Evolutionary conservation across 1,139 yeast species (phyloP), one percentile per base, ranked within the genome.

Genomic region (Zygoascus hellenicus): DNA sequence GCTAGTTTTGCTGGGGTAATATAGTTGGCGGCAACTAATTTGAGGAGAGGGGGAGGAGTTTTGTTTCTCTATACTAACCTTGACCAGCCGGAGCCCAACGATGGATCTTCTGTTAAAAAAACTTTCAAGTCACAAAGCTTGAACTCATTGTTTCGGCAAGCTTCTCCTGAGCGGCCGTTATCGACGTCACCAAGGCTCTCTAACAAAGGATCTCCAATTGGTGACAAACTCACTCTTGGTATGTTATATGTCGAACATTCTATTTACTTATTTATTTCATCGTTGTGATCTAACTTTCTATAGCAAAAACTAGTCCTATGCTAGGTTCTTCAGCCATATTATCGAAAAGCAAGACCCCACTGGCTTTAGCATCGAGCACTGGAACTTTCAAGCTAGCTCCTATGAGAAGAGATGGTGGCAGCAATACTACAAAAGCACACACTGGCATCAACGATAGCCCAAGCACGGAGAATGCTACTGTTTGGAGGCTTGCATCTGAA

Each of bases 81-180:
- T 13, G 19, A 19, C 9, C 19, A 31, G 42, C 38, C 40, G 33
- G 42, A 44, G 10, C 34, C 36, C 14, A 37, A 43, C 13, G 38
- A 35, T 14, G 42, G 19, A 7, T 19, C 30, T 5, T 34, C 36
- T 16, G 53, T 53, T 10, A 62, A 58, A 43, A 64, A 64, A 53
- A 52, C 63, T 37, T 69, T 67, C 60, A 67, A 67, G 53, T 60
- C 70, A 9, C 70, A 67, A 53, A 63, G 65, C 15, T 58, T 68
- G 34, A 68, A 66, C 53, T 56, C 62, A 32, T 54, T 67, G 39
- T 67, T 68, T 51, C 54, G 62, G 9, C 58, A 56, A 32, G 45
- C 58, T 6, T 46, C 46, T 9, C 43, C 49, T 9, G 49, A 48
- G 14, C 28, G 41, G 29, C 14, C 50, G 10, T 26, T 37, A 11